Evolutionary conservation across 2,329 filamentous ascomycete genomes (phyloP).

Genomic region (Monilinia laxa): DNA sequence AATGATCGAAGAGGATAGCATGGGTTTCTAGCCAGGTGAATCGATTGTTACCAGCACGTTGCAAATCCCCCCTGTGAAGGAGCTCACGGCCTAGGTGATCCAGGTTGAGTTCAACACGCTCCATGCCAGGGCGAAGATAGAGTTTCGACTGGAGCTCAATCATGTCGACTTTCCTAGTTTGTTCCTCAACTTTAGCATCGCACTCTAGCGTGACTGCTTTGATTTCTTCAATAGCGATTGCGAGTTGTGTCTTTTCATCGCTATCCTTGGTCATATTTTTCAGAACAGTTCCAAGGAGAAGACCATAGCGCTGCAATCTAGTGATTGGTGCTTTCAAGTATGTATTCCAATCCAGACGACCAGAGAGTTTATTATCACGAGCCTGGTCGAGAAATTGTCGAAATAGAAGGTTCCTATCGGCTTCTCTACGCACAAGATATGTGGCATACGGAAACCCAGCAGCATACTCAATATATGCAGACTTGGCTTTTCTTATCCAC

Average conservation of each 20-base stretch:
- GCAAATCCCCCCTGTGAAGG: constrained; percentile 84
- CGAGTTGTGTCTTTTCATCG: constrained; percentile 84
- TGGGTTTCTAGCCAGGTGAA: constrained; percentile 95
- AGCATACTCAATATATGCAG: constrained; percentile 89
- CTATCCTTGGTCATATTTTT: constrained; percentile 81
- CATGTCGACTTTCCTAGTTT: constrained; percentile 85
- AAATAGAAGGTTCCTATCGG: constrained; percentile 82
- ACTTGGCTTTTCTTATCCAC: constrained; percentile 93
- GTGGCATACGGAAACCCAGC: constrained; percentile 81
- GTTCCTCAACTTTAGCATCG: constrained; percentile 87
- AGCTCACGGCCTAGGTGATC: constrained; percentile 92
- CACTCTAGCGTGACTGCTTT: constrained; percentile 86
- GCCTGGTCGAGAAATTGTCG: constrained; percentile 79
- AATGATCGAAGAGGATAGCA: constrained; percentile 93
- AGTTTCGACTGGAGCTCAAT: constrained; percentile 81
- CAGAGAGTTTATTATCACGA: constrained; percentile 73
- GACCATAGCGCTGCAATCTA: constrained; percentile 82
- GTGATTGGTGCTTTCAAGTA: constrained; percentile 94
- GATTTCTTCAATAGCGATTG: constrained; percentile 86
- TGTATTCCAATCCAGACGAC: constrained; percentile 88
- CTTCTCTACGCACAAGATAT: constrained; percentile 80
- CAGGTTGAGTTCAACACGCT: constrained; percentile 81
- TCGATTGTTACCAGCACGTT: constrained; percentile 81
- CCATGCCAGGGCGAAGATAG: constrained; percentile 82
- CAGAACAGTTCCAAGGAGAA: constrained; percentile 79